Evolutionary conservation across 257 asterid genomes (phyloP).

Genomic region (Leonotis leonurus): DNA sequence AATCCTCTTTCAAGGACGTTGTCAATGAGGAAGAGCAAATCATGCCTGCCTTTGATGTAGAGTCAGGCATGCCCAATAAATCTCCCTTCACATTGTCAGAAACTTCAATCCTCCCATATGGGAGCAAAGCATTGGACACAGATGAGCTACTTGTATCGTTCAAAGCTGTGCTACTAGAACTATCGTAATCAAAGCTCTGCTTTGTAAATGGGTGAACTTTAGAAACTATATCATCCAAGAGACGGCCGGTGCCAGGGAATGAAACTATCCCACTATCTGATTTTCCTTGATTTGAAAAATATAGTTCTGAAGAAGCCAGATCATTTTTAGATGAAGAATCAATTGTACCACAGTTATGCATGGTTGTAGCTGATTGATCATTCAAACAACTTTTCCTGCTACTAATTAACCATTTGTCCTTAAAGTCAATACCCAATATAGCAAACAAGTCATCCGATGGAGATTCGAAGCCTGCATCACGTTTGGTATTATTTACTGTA

Average conservation of each 20-base stretch:
- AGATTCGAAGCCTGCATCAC: slow-evolving; percentile 23
- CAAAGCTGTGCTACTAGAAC: slow-evolving; percentile 46
- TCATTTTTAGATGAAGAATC: slow-evolving; percentile 18
- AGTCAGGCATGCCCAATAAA: slow-evolving; percentile 44
- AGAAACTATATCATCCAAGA: slow-evolving; percentile 64
- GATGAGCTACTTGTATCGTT: slow-evolving; percentile 45
- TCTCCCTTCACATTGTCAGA: slow-evolving; percentile 44
- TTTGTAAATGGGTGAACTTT: slow-evolving; percentile 28
- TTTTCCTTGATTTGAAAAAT: slow-evolving; percentile 30
- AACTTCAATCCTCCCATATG: slow-evolving; percentile 34
- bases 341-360: too few relatives aligned
- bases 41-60: slow-evolving; percentile 31
- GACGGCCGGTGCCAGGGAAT: slow-evolving; percentile 39
- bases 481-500: slow-evolving; percentile 8
- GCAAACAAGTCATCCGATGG: slow-evolving; percentile 67
- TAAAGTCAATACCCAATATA: slow-evolving; percentile 73
- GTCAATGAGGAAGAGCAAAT: slow-evolving; percentile 41
- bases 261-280: slow-evolving; percentile 43
- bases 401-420: too few relatives aligned
- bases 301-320: slow-evolving; percentile 30
- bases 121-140: slow-evolving; percentile 30
- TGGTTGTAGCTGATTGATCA: slow-evolving; percentile 30
- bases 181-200: slow-evolving; percentile 44
- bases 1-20: slow-evolving; percentile 36
- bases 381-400: slow-evolving; percentile 32